Percentiles rank a stretch among this genome's conserved stretches.
phyloP scores from a whole-genome alignment of 352 stramenopile species.

The Plasmopara viticola region DNA sequence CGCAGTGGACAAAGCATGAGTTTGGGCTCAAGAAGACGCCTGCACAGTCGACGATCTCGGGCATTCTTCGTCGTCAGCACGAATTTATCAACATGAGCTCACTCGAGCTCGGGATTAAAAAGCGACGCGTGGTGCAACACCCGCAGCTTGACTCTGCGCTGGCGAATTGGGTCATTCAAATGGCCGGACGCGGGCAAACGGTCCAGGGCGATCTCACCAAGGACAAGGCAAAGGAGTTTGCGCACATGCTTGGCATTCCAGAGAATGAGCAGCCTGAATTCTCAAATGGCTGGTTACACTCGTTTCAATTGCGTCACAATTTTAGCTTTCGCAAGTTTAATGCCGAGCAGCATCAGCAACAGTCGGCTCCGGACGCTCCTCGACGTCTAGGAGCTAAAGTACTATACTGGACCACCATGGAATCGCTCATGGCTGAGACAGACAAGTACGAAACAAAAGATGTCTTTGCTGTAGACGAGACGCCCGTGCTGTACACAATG shows the following conservation, averaged over 20 bases:
- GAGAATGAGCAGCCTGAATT: constrained; percentile 74
- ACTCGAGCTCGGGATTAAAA: constrained; percentile 78
- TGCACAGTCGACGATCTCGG: constrained; percentile 78
- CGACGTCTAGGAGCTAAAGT: constrained; percentile 24
- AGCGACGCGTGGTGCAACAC: constrained; percentile 74
- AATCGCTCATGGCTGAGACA: constrained; percentile 54
- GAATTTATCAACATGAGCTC: constrained; percentile 83
- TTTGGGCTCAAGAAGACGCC: constrained; percentile 78
- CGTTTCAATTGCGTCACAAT: constrained; percentile 77
- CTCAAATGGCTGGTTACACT: constrained; percentile 76
- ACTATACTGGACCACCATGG: constrained; percentile 54
- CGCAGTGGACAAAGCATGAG: constrained; percentile 83
- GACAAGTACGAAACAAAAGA: constrained; percentile 69
- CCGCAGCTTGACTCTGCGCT: constrained; percentile 70
- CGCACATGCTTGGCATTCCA: constrained; percentile 72
- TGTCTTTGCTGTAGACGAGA: constrained; percentile 75
- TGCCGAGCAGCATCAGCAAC: constrained; percentile 35
- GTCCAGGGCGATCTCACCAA: constrained; percentile 82
- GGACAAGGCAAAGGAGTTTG: constrained; percentile 82
- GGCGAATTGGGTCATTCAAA: constrained; percentile 85
- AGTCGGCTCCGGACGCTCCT: background rate
- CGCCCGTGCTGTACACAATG: constrained; percentile 66
- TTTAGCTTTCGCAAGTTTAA: constrained; percentile 84
- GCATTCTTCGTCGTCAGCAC: constrained; percentile 73
- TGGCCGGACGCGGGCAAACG: constrained; percentile 64